Percentiles rank a stretch among this genome's conserved stretches.
Conservation (phyloP, 164 flowering plant genomes). For the Amborella trichopoda region DNA sequence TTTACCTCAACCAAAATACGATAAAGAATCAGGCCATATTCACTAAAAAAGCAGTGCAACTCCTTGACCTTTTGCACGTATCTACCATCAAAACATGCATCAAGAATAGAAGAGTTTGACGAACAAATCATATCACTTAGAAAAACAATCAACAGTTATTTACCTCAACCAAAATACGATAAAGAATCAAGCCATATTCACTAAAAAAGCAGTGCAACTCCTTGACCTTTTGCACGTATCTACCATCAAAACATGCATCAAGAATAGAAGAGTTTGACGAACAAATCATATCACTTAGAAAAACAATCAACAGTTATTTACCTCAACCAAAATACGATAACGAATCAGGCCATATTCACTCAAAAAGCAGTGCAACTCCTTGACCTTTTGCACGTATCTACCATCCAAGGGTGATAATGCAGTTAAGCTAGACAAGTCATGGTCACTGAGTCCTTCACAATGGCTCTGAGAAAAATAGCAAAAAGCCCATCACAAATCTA, state of each 20-base stretch:
- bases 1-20: conserved; percentile 84
- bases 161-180: conserved; percentile 86
- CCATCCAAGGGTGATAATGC: conserved; percentile 91
- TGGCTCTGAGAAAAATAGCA: too few relatives aligned
- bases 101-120: too few relatives aligned
- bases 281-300: neutral
- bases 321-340: conserved; percentile 84
- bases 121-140: too few relatives aligned
- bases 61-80: conserved; percentile 84
- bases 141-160: too few relatives aligned
- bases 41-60: conserved; percentile 67
- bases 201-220: conserved; percentile 74
- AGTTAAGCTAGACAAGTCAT: conserved; percentile 51
- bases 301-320: too few relatives aligned
- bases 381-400: conserved; percentile 76
- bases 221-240: conserved; percentile 79
- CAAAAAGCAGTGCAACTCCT: conserved; percentile 70
- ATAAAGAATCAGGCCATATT: conserved; percentile 66
- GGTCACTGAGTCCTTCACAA: too few relatives aligned
- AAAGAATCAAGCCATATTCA: conserved; percentile 73
- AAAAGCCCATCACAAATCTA: too few relatives aligned
- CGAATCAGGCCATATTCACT: conserved; percentile 80
- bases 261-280: too few relatives aligned
- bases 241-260: conserved; percentile 97
- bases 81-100: too few relatives aligned